Percentiles rank a stretch among this genome's conserved stretches.
Conservation (phyloP, 2,329 filamentous ascomycete species). For the Aspergillus aculeatus region DNA sequence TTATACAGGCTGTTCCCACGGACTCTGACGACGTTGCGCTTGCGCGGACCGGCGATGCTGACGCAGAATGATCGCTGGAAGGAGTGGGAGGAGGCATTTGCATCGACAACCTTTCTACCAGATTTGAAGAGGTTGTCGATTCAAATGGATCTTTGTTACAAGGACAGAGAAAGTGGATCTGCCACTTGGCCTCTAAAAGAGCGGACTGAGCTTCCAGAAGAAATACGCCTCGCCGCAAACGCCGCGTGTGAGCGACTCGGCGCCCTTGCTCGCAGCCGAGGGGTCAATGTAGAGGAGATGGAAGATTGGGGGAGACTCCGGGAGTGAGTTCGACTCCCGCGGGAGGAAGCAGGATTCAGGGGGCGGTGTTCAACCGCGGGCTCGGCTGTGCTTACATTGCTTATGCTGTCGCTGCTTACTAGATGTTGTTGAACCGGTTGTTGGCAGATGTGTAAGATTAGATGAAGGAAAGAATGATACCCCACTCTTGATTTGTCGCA, state of each 20-base stretch:
- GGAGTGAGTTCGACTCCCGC: neutral
- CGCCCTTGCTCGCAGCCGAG: conserved; percentile 16
- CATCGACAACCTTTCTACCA: too few species aligned
- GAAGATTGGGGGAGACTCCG: conserved; percentile 4
- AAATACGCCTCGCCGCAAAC: conserved; percentile 22
- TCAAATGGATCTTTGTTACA: too few species aligned
- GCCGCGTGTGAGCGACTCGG: conserved; percentile 21
- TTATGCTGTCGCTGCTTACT: conserved; percentile 5
- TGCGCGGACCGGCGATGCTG: conserved; percentile 26
- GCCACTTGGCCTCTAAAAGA: conserved; percentile 18
- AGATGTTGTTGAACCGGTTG: too few species aligned
- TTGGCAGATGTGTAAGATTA: neutral
- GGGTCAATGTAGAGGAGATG: conserved; percentile 19
- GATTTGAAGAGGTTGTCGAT: too few species aligned
- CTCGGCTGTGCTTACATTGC: neutral
- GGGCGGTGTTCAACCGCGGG: neutral
- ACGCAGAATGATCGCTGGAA: conserved; percentile 19
- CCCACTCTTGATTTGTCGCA: neutral
- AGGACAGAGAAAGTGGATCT: conserved; percentile 1
- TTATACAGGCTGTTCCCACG: conserved; percentile 23
- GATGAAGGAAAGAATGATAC: neutral
- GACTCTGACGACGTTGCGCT: conserved; percentile 24
- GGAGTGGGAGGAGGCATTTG: conserved; percentile 25
- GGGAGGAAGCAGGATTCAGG: neutral
- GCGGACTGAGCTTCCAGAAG: conserved; percentile 23